Evolutionary conservation across 108 stramenopile genomes (phyloP).

Genomic region (Nannochloropsis oceanica): DNA sequence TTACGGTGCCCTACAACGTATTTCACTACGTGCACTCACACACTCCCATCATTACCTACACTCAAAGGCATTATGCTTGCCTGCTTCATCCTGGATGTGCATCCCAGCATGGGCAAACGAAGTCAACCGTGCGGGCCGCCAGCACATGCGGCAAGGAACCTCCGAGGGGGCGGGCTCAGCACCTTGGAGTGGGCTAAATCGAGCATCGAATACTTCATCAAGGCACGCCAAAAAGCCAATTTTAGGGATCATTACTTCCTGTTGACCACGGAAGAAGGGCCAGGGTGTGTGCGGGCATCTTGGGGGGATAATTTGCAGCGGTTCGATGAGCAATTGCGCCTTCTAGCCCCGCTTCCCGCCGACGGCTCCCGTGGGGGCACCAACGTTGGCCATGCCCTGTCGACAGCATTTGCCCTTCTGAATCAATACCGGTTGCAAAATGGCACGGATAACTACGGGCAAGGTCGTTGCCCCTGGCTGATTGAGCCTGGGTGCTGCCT

Average conservation of each 20-base stretch:
- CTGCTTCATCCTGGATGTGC: not conserved
- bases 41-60: too few relatives aligned
- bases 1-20: too few relatives aligned
- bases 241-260: not conserved
- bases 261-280: not conserved
- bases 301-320: not conserved
- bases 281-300: not conserved
- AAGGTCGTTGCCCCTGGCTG: not conserved
- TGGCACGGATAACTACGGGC: not conserved
- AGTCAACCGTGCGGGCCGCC: not conserved
- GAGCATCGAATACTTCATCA: not conserved
- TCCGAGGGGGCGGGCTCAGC: not conserved
- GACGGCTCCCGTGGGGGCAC: not conserved
- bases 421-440: not conserved
- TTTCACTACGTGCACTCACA: too few relatives aligned
- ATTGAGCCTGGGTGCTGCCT: not conserved
- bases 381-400: not conserved
- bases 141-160: not conserved
- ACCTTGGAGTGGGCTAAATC: not conserved
- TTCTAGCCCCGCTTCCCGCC: not conserved
- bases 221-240: not conserved
- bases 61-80: not conserved
- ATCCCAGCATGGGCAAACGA: not conserved
- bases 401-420: not conserved
- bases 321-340: not conserved